These are phyloP conservation scores for Serendipita indica DNA, from an alignment of 768 basidiomycete genomes.

Conservation along the genomic window DNA sequence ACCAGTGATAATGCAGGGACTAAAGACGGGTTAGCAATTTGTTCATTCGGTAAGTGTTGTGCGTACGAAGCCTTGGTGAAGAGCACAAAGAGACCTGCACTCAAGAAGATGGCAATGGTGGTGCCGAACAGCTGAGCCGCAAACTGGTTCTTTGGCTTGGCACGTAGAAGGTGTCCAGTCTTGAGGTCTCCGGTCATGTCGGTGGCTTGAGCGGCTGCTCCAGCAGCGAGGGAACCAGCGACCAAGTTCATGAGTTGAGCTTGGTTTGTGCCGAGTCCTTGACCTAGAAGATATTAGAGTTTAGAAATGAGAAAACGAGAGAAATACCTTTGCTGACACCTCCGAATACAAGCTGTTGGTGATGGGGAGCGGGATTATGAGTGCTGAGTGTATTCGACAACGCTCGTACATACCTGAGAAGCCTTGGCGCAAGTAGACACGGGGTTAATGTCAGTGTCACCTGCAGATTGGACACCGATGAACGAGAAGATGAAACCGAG, in stretches of 20 bases:
- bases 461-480: conserved; percentile 46
- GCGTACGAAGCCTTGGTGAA: conserved; percentile 49
- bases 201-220: conserved; percentile 39
- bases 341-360: conserved; percentile 50
- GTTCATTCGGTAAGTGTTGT: too few relatives aligned
- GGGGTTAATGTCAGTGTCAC: conserved; percentile 48
- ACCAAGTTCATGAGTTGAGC: conserved; percentile 35
- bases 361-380: conserved; percentile 22
- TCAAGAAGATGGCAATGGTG: conserved; percentile 45
- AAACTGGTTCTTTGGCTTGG: conserved; percentile 50
- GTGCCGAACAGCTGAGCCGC: conserved; percentile 43
- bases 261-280: conserved; percentile 23
- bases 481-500: conserved; percentile 53
- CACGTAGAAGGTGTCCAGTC: conserved; percentile 52
- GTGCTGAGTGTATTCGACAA: not conserved
- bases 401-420: conserved; percentile 15
- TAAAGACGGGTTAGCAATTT: too few relatives aligned
- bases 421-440: conserved; percentile 41
- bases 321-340: conserved; percentile 44
- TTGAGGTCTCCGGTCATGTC: conserved; percentile 59
- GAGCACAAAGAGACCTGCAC: conserved; percentile 41
- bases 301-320: too few relatives aligned
- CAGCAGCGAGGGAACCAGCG: conserved; percentile 39
- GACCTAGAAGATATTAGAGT: too few relatives aligned
- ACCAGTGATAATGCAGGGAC: conserved; percentile 35